Evolutionary conservation across 805 yeast species (phyloP), one percentile per base, ranked within the genome.

Genomic region (Yarrowia porcina): DNA sequence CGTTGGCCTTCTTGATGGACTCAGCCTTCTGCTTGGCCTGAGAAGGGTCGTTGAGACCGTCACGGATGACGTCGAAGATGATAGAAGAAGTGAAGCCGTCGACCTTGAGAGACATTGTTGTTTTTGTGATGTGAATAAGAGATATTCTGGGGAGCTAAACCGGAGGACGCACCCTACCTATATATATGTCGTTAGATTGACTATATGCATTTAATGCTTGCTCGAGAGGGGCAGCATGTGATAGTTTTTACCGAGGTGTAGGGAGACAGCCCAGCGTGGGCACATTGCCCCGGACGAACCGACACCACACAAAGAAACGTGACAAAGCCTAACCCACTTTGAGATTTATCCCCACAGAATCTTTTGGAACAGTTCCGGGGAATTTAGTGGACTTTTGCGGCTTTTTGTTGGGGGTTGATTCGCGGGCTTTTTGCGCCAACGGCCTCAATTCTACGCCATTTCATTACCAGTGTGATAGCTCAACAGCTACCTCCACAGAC

Each of bases 1-100:
- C 85, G 69, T 83, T 81, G 70, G 89, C 85, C 72, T 73, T 70
- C 72, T 76, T 76, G 69, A 76, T 68, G 67, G 69, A 70, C 69
- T 71, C 69, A 65, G 69, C 64, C 69, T 69, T 70, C 44, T 42
- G 41, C 44, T 42, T 44, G 52, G 42, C 52, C 64, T 66, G 65
- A 36, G 69, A 71, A 47, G 69, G 73, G 65, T 69, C 72, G n/a
- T 54, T 60, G 36, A 76, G 66, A 49, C 73, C 72, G 60, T 67
- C 63, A 56, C 68, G 66, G 68, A 76, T 73, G 56, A 71, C 67
- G 67, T 76, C 79, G 63, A 76, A 76, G 61, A 76, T 74, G 36
- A 63, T 64, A 60, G 78, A 74, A 23, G 79, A 69, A 30, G 77
- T 78, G 73, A 74, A 76, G 30, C 66, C 73, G 64, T 72, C 70